Base-by-base conservation (phyloP, 768 basidiomycete genomes). In the Psilocybe cyanescens region DNA sequence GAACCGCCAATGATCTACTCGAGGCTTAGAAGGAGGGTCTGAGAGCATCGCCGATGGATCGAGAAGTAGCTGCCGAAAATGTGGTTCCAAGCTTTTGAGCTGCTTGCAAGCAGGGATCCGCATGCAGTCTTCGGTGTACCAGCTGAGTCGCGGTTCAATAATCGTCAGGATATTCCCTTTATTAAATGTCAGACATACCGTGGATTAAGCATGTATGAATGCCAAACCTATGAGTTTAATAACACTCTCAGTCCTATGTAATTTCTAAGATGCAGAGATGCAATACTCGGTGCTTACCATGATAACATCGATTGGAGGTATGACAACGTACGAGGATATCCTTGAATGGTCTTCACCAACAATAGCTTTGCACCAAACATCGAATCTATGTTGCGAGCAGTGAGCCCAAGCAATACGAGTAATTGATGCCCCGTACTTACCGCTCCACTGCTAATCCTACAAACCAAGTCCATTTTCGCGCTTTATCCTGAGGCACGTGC, bases 251-350 rank as follows among this genome's bases (percentile, higher is more conserved):
- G 24, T 24, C 24, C 24, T 24, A 24, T 24, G 24, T 24, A 24
- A 24, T 24, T 24, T 24, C 24, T 24, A 24, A 24, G 24, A 24
- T 24, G 2, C 24, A 24, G 24, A 24, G 24, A 24, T 24, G 24
- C 24, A 24, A 24, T 24, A 2, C 24, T 24, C 24, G 7, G 4
- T 24, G 35, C 59, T 11, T 55, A 76, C 76, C 78, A 79, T 78
- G 2, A 79, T 47, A 7, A 78, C 76, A 62, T 79, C 78, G 5
- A 75, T 17, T 0, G 78, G 78, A 1, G 78, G 78, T 16, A 78
- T 58, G 11, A 68, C 60, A 8, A 68, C 67, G n/a, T 62, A 58
- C 33, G 58, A 44, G 12, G 57, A 52, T 12, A 37, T 41, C 9
- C 8, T 29, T 0, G 54, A 31, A 50, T 74, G 68, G 1, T 57